phyloP scores from a whole-genome alignment of 768 basidiomycete genomes.

The Agaricus subrufescens region DNA sequence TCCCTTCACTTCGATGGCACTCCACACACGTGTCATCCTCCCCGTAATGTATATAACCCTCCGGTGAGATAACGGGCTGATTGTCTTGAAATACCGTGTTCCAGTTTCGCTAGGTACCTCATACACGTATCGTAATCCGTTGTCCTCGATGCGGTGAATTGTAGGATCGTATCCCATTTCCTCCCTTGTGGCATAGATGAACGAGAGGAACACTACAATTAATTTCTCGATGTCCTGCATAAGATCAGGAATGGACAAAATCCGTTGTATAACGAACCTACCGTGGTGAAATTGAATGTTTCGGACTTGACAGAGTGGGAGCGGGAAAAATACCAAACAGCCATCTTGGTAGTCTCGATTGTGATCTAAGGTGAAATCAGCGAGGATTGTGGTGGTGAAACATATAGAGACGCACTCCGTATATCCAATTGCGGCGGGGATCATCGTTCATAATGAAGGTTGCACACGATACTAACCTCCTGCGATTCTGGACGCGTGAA shows the following conservation, averaged over 20 bases:
- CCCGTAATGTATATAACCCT: slow-evolving; percentile 8
- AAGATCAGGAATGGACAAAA: background rate
- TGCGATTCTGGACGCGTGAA: background rate
- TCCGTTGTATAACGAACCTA: background rate
- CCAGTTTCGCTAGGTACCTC: background rate
- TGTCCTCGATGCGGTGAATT: background rate
- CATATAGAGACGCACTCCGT: background rate
- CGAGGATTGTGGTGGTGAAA: background rate
- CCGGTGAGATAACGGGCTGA: background rate
- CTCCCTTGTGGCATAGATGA: slow-evolving; percentile 2
- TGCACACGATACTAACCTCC: background rate
- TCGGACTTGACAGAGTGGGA: slow-evolving; percentile 8
- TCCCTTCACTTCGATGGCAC: slow-evolving; percentile 6
- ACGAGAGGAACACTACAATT: slow-evolving; percentile 1
- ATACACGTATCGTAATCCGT: background rate
- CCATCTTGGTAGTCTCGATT: slow-evolving; percentile 6
- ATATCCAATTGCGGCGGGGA: background rate
- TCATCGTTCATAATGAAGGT: background rate
- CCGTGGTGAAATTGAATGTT: slow-evolving; percentile 4
- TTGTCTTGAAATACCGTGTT: background rate
- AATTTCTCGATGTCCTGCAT: background rate
- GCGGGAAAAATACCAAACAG: slow-evolving; percentile 12
- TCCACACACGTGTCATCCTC: slow-evolving; percentile 13
- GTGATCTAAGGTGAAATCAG: background rate
- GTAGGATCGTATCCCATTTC: slow-evolving; percentile 10